Evolutionary conservation across 139 green algal species (phyloP), one percentile per base, ranked within the genome.

Genomic region (Chlamydomonas urium): DNA sequence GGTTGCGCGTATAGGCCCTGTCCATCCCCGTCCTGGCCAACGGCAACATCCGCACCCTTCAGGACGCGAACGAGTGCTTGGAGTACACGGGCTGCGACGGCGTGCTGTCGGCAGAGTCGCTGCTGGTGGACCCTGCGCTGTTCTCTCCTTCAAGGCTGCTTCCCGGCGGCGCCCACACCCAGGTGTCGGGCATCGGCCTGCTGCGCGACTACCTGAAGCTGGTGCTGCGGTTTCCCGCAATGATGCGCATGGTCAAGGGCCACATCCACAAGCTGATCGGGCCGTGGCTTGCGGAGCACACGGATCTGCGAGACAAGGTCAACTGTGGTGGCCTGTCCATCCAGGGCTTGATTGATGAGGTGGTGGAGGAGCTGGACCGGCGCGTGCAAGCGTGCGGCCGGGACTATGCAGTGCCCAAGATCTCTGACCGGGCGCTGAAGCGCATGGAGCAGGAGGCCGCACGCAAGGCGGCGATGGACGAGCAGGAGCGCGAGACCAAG

Each of bases 171-270:
- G 53, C 21, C 6, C 29, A 45, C n/a, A 76, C 62, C 3, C 60
- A 73, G 26, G 56, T 85, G 38, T 73, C 92, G 34, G 74, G 74
- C 29, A 69, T 78, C 24, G 33, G 74, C 24, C 71, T 96, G 47
- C 81, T 91, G 45, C 72, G 80, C 36, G 88, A 99, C 82, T 98
- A 99, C 89, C 75, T 93, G 65, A 79, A 93, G 5, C 74, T 96
- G 23, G 71, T 29, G 1, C 76, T 87, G 1, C 60, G 72, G 59
- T 75, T 97, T 79, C 90, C 93, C 0, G 79, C 82, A 6, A 89
- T 85, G 23, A 85, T 89, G 60, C 85, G 93, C 48, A 98, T 97
- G 92, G 79, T 99, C 2, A 76, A 81, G 24, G 88, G 79, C 35
- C 80, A 87, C 66, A 50, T 86, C 60, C 83, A 89, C 75, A 85